A percentile compares a stretch with the other conserved stretches of the same genome.
phyloP scores from a whole-genome alignment of 1,284 basidiomycete genomes.

The Ustilago vetiveriae region DNA sequence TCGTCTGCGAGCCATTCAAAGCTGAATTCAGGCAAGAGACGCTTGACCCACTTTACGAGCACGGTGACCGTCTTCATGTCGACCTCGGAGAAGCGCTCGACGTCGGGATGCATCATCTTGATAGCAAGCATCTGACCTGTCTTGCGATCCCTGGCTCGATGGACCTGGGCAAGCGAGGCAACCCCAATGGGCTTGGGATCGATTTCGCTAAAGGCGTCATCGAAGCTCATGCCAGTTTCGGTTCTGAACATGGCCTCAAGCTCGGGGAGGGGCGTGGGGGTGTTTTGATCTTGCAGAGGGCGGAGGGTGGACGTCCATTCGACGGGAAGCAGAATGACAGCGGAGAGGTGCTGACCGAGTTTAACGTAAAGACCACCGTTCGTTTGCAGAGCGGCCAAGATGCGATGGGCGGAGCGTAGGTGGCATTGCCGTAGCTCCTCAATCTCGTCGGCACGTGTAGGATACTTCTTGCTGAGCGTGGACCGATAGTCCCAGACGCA shows the following conservation, averaged over 20 bases:
- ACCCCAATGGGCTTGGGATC: conserved; percentile 91
- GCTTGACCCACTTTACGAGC: conserved; percentile 81
- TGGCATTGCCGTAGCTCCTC: conserved; percentile 64
- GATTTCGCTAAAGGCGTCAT: conserved; percentile 74
- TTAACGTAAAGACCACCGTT: conserved; percentile 97
- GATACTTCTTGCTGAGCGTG: conserved; percentile 54
- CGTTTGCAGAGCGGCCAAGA: conserved; percentile 60
- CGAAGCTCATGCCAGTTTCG: conserved; percentile 64
- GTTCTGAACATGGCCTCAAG: conserved; percentile 64
- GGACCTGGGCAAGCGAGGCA: conserved; percentile 92
- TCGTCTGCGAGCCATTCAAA: conserved; percentile 65
- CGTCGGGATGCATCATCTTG: conserved; percentile 95
- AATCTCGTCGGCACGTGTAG: conserved; percentile 39
- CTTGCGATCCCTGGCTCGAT: conserved; percentile 78
- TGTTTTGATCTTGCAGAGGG: conserved; percentile 70
- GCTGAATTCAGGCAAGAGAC: conserved; percentile 83
- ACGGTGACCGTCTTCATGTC: conserved; percentile 74
- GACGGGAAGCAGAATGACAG: conserved; percentile 77
- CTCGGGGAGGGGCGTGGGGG: conserved; percentile 63
- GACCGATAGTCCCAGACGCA: conserved; percentile 66
- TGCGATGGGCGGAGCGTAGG: conserved; percentile 61
- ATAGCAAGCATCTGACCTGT: conserved; percentile 78
- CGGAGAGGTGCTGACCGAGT: conserved; percentile 73
- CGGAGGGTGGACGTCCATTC: conserved; percentile 76
- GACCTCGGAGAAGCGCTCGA: conserved; percentile 91